Evolutionary conservation across 192 early-diverging fungal species (phyloP), one percentile per base, ranked within the genome.

Genomic region (Obelidium mucronatum): DNA sequence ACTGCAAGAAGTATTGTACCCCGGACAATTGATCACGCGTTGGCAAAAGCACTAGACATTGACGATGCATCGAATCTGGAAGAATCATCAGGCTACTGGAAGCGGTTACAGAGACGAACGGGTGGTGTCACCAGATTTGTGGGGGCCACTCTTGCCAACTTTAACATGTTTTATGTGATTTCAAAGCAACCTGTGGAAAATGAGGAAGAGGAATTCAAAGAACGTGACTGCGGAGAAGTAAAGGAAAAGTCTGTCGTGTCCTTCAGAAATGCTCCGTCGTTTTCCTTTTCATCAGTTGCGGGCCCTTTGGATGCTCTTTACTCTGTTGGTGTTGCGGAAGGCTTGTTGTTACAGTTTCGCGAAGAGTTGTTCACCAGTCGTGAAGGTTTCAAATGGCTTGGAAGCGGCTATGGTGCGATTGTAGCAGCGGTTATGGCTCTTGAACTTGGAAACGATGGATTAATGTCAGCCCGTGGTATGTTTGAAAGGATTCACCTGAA

Each of bases 361-460:
- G 40, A 34, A 13, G 58, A 73, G 19, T 26, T 72, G 39, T 60
- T 78, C 30, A 15, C 55, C 4, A 13, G 34, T 30, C 40, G 44
- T n/a, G 64, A 42, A 0, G 77, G 58, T 4, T 62, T 61, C 37
- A 60, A 71, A 36, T 78, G 59, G 59, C 51, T 78, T 22, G 77
- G 77, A 5, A 36, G 68, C 42, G 77, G 77, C 8, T 73, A 62
- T 54, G 77, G 77, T 24, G 59, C 55, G 1, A 40, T 78, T 22
- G 77, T 78, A 26, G 77, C 77, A n/a, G 77, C 77, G 53, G 77
- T 62, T 15, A 78, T 78, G 77, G 77, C 77, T 3, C 33, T 78
- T 1, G 19, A 71, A 1, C 6, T 73, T 1, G 68, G 58, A 11
- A 19, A 74, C 13, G 40, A 60, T 22, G 69, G 69, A 1, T 58